Evolutionary conservation across 495 filamentous ascomycete genomes (phyloP).

Genomic region (Penicillium desertorum): DNA sequence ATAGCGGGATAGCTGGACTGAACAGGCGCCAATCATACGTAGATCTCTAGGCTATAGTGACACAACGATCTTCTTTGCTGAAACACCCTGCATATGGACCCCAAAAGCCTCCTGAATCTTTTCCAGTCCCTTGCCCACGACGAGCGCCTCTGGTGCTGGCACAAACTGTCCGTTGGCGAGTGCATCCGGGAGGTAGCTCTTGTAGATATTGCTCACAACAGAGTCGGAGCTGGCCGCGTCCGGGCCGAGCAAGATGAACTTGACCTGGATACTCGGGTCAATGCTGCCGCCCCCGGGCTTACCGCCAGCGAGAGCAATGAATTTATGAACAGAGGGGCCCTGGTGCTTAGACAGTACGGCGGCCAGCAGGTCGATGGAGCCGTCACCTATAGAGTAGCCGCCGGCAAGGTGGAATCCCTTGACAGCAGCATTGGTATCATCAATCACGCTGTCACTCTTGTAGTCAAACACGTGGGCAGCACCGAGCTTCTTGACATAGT

Average conservation of each 20-base stretch:
- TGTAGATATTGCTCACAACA: background rate
- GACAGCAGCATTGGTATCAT: slow-evolving; percentile 23
- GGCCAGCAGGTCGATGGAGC: background rate
- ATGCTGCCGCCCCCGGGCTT: background rate
- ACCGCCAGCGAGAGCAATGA: background rate
- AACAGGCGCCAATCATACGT: background rate
- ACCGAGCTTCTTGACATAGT: slow-evolving; percentile 51
- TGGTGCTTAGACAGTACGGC: background rate
- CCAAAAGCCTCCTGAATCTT: slow-evolving; percentile 39
- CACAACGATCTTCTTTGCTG: slow-evolving; percentile 37
- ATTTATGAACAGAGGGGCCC: background rate
- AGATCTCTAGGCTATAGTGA: slow-evolving; percentile 1
- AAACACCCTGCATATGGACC: slow-evolving; percentile 32
- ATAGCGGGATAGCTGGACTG: background rate
- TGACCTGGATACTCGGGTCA: background rate
- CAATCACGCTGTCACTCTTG: slow-evolving; percentile 32
- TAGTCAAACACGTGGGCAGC: slow-evolving; percentile 62
- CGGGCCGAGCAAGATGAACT: background rate
- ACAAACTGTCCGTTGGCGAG: background rate
- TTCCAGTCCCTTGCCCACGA: slow-evolving; percentile 34
- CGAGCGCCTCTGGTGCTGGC: background rate
- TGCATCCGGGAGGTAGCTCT: background rate
- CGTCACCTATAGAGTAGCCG: background rate
- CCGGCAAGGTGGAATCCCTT: slow-evolving; percentile 3
- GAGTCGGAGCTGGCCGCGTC: background rate